Evolutionary conservation across 2,329 filamentous ascomycete species (phyloP), one percentile per base, ranked within the genome.

Genomic region (Aspergillus viridinutans): DNA sequence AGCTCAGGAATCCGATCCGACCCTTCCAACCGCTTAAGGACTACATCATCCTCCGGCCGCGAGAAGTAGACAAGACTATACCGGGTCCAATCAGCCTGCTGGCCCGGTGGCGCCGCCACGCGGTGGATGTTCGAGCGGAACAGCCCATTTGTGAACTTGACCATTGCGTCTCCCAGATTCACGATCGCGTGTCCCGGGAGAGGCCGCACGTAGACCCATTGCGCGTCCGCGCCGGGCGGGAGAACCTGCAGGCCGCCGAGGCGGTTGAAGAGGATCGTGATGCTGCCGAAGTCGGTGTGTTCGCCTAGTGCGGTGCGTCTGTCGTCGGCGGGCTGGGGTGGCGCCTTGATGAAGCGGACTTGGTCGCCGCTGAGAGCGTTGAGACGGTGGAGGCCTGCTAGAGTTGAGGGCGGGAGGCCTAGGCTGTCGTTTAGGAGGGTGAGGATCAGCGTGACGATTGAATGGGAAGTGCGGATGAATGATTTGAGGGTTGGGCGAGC

Each of bases 211-310:
- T 81, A 85, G 17, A 73, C 70, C 82, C 82, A 85, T 28, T 75
- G 67, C 9, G 70, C 70, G 53, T 73, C 71, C 3, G 63, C 61
- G 0, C 69, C 69, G 0, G 80, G 80, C 0, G 78, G 74, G 3
- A 80, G 71, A 3, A 84, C 78, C 63, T 84, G 82, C 7, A 85
- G 71, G 0, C 82, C 82, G 0, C 82, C 82, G 2, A 84, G 67
- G 0, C 80, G 75, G 67, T 84, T 85, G 68, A 84, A 83, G 1
- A 85, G 74, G 4, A 85, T 69, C 0, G 83, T 85, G 5, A 85
- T 73, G 52, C 74, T 79, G 49, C 81, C 82, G 60, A 84, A 84
- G 61, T 85, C 83, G 2, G 81, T 84, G 64, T 85, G 83, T 55
- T 80, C 80, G 23, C 79, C 79, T 23, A 82, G 63, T 2, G 78